Evolutionary conservation across 805 yeast genomes (phyloP).

Genomic region (Nakazawaea sp.): DNA sequence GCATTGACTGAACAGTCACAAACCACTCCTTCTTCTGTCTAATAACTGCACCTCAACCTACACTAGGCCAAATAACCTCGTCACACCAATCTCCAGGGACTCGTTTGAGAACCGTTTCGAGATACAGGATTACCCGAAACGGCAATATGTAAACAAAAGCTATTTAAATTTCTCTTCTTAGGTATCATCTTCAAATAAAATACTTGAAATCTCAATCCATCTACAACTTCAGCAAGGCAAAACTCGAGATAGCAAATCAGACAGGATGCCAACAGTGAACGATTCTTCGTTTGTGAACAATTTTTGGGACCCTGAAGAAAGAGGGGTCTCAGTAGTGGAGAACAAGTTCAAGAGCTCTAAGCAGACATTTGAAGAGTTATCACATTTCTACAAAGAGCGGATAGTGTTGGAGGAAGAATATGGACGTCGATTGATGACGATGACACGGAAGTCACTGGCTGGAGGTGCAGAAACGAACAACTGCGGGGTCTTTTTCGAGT

Average conservation of each 20-base stretch:
- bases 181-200: background rate
- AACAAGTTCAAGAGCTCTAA: slow-evolving; percentile 53
- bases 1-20: too few relatives aligned
- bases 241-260: background rate
- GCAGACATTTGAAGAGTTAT: slow-evolving; percentile 47
- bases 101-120: too few relatives aligned
- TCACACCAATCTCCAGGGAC: too few relatives aligned
- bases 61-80: too few relatives aligned
- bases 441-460: slow-evolving; percentile 37
- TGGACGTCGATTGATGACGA: slow-evolving; percentile 41
- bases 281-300: slow-evolving; percentile 31
- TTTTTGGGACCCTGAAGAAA: slow-evolving; percentile 54
- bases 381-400: slow-evolving; percentile 45
- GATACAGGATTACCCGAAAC: slow-evolving; percentile 8
- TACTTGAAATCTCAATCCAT: background rate
- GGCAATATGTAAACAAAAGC: slow-evolving; percentile 6
- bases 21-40: too few relatives aligned
- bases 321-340: slow-evolving; percentile 50
- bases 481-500: slow-evolving; percentile 51
- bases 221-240: background rate
- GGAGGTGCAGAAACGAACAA: slow-evolving; percentile 59
- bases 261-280: background rate
- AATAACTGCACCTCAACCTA: too few relatives aligned
- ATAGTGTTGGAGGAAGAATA: slow-evolving; percentile 70
- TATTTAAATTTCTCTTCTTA: background rate